These are phyloP conservation scores for Dispira simplex DNA, from an alignment of 192 early-diverging fungal species.

Conservation along the genomic window DNA sequence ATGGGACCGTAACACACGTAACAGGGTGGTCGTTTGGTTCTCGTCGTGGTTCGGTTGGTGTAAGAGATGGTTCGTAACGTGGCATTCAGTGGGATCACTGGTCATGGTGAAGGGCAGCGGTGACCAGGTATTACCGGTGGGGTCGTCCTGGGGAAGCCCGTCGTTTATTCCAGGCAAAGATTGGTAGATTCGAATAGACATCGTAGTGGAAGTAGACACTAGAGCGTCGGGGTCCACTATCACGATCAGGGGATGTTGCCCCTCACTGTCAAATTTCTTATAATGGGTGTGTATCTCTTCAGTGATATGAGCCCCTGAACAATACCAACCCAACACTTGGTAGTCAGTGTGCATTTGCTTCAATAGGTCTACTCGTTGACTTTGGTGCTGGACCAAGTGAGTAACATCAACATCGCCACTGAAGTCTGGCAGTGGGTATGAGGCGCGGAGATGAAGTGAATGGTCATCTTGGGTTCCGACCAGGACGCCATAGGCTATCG, in stretches of 20 bases:
- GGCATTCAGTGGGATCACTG: background rate
- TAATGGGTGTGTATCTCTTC: background rate
- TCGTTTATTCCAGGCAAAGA: background rate
- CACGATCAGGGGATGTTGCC: background rate
- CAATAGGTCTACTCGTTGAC: background rate
- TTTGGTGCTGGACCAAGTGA: no score
- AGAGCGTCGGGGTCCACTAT: background rate
- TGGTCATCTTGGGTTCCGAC: no score
- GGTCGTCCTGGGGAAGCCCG: background rate
- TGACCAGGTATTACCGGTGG: background rate
- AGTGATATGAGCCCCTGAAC: background rate
- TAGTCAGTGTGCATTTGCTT: background rate
- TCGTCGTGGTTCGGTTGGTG: background rate
- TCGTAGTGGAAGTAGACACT: background rate
- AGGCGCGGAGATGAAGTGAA: no score
- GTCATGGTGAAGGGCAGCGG: background rate
- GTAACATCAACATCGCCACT: no score
- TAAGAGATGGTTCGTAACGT: background rate
- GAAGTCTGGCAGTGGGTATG: no score
- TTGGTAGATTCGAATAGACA: background rate
- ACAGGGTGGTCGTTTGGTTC: background rate
- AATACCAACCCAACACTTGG: constrained; percentile 4
- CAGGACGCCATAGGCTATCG: no score
- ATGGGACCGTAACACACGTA: background rate
- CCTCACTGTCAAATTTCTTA: background rate